These are phyloP conservation scores for Trichoderma brevicompactum DNA, from an alignment of 2,329 filamentous ascomycete species.

Conservation along the genomic window DNA sequence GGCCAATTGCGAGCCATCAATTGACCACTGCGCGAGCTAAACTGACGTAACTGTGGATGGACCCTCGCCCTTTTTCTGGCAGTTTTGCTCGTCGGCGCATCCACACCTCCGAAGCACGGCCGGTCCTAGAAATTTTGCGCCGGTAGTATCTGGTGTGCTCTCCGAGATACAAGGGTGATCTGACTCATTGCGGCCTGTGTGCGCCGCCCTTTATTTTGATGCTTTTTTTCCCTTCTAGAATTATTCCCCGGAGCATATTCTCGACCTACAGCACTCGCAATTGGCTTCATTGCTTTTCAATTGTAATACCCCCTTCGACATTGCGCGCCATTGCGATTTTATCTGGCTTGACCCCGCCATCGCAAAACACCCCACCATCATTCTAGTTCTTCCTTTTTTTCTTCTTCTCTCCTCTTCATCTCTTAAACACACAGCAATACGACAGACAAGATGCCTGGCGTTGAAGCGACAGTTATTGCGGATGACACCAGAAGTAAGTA, in stretches of 20 bases:
- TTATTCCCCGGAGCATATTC: background rate
- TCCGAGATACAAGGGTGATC: conserved; percentile 18
- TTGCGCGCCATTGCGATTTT: conserved; percentile 4
- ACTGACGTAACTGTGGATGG: conserved; percentile 20
- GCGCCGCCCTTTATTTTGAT: background rate
- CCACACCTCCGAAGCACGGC: conserved; percentile 28
- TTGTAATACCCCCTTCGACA: conserved; percentile 10
- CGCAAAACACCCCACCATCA: conserved; percentile 19
- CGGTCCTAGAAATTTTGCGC: conserved; percentile 20
- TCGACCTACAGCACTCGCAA: background rate
- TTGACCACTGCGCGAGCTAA: conserved; percentile 17
- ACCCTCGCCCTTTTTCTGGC: background rate
- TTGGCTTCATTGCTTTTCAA: background rate
- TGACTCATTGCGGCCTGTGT: conserved; percentile 20
- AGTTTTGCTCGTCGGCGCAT: conserved; percentile 7
- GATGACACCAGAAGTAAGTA: conserved; percentile 52
- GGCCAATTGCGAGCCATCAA: conserved; percentile 10
- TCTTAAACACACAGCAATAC: background rate
- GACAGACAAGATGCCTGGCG: conserved; percentile 46
- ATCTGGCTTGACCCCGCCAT: conserved; percentile 21
- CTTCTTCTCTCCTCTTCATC: background rate
- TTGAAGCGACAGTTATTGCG: conserved; percentile 48
- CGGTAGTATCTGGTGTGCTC: conserved; percentile 8
- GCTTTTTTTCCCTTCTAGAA: background rate
- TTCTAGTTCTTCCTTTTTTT: conserved; percentile 8